phyloP scores from a whole-genome alignment of 371 early-diverging fungal genomes.

The Cokeromyces recurvatus region DNA sequence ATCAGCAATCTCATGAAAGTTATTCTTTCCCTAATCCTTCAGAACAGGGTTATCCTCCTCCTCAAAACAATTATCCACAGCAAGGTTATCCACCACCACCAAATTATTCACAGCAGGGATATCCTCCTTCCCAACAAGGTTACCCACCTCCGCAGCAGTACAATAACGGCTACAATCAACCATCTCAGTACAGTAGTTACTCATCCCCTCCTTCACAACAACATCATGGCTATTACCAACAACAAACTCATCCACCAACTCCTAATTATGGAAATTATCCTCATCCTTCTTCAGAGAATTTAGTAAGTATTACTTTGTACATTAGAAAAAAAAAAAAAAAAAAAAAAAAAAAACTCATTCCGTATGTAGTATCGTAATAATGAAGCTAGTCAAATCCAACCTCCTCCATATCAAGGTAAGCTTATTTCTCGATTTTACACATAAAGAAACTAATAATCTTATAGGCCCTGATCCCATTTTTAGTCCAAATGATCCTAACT shows the following conservation, averaged over 20 bases:
- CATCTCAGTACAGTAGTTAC: slow-evolving; percentile 4
- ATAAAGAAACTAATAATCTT: too few relatives aligned
- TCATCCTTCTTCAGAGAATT: too few relatives aligned
- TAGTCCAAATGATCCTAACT: slow-evolving; percentile 15
- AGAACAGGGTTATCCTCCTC: slow-evolving; percentile 10
- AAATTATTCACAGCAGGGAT: background rate
- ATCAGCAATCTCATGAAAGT: slow-evolving; percentile 1
- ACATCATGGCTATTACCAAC: background rate
- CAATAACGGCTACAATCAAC: background rate
- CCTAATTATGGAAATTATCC: slow-evolving; percentile 7
- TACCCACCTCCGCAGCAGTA: slow-evolving; percentile 10
- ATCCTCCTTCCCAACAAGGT: slow-evolving; percentile 5
- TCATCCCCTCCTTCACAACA: slow-evolving; percentile 7
- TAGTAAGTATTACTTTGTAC: too few relatives aligned
- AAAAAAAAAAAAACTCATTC: too few relatives aligned
- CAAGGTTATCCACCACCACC: slow-evolving; percentile 4
- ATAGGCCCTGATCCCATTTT: slow-evolving; percentile 18
- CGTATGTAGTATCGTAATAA: too few relatives aligned
- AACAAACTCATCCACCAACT: background rate
- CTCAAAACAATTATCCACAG: slow-evolving; percentile 1
- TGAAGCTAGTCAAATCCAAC: slow-evolving; percentile 5
- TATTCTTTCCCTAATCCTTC: slow-evolving; percentile 12
- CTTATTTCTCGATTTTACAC: too few relatives aligned
- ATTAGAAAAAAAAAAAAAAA: too few relatives aligned
- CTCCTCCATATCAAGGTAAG: slow-evolving; percentile 15